Evolutionary conservation across 495 filamentous ascomycete genomes (phyloP).

Genomic region (Corynascus novoguineensis): DNA sequence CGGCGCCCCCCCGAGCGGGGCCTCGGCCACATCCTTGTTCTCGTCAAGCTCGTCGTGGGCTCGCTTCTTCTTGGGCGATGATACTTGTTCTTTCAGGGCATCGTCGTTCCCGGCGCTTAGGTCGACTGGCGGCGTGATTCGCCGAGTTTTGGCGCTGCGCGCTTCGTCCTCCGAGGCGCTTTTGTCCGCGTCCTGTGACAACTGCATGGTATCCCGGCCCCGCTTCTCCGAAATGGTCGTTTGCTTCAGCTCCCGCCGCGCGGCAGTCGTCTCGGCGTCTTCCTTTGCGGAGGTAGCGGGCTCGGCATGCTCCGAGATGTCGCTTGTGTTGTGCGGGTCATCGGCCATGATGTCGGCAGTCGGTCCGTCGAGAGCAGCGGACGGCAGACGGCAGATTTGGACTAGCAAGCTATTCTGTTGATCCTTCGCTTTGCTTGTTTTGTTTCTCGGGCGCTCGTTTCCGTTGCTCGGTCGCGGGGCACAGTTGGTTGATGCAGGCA

Average conservation of each 20-base stretch:
- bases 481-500: neutral
- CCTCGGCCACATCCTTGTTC: conserved; percentile 33
- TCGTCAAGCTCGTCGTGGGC: conserved; percentile 48
- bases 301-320: conserved; percentile 28
- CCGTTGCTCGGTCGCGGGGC: neutral
- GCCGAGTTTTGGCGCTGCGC: conserved; percentile 12
- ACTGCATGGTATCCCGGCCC: conserved; percentile 13
- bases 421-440: neutral
- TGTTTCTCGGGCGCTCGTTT: neutral
- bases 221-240: conserved; percentile 48
- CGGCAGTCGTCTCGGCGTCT: conserved; percentile 50
- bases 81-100: conserved; percentile 40
- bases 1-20: conserved; percentile 34
- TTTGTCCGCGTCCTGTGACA: conserved; percentile 21
- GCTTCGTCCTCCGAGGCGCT: conserved; percentile 23
- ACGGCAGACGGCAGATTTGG: conserved; percentile 5
- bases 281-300: conserved; percentile 31
- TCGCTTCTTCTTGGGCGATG: conserved; percentile 55
- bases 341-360: conserved; percentile 35
- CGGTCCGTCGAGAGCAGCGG: neutral
- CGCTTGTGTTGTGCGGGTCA: conserved; percentile 31
- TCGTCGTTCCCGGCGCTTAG: conserved; percentile 30
- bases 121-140: conserved; percentile 30
- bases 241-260: conserved; percentile 51
- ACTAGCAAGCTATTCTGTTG: neutral